These are phyloP conservation scores for Sporothrix pseudoabietina DNA, from an alignment of 2,329 filamentous ascomycete species.

Conservation along the genomic window DNA sequence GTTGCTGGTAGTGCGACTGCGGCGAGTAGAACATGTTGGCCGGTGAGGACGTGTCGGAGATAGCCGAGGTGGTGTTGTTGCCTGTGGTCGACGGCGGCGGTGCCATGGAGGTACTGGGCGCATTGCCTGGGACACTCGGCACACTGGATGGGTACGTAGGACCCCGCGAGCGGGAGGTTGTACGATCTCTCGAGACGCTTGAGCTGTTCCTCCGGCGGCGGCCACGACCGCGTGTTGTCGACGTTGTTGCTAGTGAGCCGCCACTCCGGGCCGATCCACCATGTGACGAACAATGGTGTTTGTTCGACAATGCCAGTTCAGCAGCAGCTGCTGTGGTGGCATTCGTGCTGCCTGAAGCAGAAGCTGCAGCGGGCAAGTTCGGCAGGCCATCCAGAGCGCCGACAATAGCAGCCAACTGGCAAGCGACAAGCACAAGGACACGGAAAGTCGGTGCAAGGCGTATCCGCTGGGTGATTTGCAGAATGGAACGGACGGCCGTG, in stretches of 20 bases:
- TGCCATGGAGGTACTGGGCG: slow-evolving; percentile 12
- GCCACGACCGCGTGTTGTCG: slow-evolving; percentile 3
- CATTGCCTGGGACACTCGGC: background rate
- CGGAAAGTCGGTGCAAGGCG: slow-evolving; percentile 29
- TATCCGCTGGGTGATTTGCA: slow-evolving; percentile 26
- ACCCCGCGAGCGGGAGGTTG: background rate
- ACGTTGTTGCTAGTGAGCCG: background rate
- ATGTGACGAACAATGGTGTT: background rate
- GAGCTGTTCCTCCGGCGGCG: slow-evolving; percentile 26
- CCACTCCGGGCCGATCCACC: background rate
- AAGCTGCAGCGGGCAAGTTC: slow-evolving; percentile 8
- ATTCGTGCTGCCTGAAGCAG: slow-evolving; percentile 5
- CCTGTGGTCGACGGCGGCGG: background rate
- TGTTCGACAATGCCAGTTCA: background rate
- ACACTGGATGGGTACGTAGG: background rate
- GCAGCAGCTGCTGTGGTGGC: background rate
- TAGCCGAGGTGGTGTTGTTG: background rate
- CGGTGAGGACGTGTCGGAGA: slow-evolving; percentile 9
- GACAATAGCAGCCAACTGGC: slow-evolving; percentile 32
- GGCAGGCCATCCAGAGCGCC: slow-evolving; percentile 29
- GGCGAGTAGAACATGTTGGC: slow-evolving; percentile 22
- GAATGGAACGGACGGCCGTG: slow-evolving; percentile 25
- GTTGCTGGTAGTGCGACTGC: background rate
- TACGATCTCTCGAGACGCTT: slow-evolving; percentile 17
- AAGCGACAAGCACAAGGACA: slow-evolving; percentile 30